Conservation (phyloP, 1,139 yeast species). For the Candida sanyaensis region DNA sequence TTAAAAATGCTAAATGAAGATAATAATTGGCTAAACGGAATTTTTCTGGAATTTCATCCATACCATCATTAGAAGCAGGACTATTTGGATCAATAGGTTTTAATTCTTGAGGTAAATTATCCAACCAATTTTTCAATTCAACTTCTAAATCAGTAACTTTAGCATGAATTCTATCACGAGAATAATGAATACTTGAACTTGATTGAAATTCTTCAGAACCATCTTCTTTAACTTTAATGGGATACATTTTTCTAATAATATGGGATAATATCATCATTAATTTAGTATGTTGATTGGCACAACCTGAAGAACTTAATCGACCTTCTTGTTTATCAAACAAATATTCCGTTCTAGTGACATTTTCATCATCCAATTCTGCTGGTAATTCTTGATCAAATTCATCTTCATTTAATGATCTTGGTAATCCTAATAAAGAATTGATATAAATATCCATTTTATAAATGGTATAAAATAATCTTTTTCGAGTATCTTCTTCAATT, state of each 20-base stretch:
- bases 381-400: constrained; percentile 92
- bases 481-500: constrained; percentile 82
- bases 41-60: constrained; percentile 51
- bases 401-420: constrained; percentile 71
- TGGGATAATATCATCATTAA: constrained; percentile 53
- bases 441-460: constrained; percentile 91
- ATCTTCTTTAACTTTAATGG: constrained; percentile 30
- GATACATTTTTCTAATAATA: constrained; percentile 45
- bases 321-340: constrained; percentile 38
- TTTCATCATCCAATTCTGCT: constrained; percentile 82
- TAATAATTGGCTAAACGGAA: constrained; percentile 75
- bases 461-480: constrained; percentile 84
- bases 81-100: constrained; percentile 68
- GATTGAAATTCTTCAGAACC: constrained; percentile 3
- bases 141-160: constrained; percentile 73
- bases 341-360: constrained; percentile 67
- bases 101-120: constrained; percentile 69
- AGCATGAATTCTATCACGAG: constrained; percentile 51
- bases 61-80: constrained; percentile 2
- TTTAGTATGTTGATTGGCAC: constrained; percentile 85
- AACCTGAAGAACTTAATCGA: constrained; percentile 69
- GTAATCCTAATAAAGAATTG: constrained; percentile 86
- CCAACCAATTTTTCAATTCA: constrained; percentile 75
- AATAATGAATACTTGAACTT: constrained; percentile 15
- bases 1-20: constrained; percentile 75